phyloP scores from a whole-genome alignment of 805 yeast species.

The Ogataea siamensis region DNA sequence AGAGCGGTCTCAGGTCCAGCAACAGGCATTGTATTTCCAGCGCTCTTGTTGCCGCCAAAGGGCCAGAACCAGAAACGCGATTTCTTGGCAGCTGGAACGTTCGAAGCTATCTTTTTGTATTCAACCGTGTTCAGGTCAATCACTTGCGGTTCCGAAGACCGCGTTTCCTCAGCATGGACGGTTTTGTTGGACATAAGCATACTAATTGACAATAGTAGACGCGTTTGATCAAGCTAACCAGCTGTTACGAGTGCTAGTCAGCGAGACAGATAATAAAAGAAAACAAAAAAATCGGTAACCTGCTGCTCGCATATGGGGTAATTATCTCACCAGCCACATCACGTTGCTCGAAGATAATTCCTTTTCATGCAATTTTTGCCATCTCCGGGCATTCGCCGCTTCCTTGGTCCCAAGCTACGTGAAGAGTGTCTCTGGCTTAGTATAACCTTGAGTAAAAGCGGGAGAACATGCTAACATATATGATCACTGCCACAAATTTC shows the following conservation, averaged over 20 bases:
- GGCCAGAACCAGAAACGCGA: conserved; percentile 25
- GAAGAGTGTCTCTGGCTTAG: no score
- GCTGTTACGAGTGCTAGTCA: conserved; percentile 10
- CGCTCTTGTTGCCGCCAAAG: conserved; percentile 9
- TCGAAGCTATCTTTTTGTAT: background rate
- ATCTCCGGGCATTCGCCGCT: no score
- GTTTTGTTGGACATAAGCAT: conserved; percentile 7
- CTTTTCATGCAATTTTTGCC: no score
- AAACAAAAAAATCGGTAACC: conserved; percentile 6
- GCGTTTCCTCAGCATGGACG: conserved; percentile 1
- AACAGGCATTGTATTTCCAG: background rate
- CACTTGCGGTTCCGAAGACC: conserved; percentile 15
- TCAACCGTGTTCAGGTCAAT: conserved; percentile 28
- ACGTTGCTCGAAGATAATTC: no score
- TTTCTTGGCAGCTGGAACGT: conserved; percentile 8
- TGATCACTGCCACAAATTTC: conserved; percentile 10
- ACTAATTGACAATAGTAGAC: background rate
- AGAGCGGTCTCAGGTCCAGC: conserved; percentile 1
- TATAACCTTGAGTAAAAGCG: no score
- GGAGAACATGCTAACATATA: no score
- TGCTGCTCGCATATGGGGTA: conserved; percentile 7
- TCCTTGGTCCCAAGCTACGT: no score
- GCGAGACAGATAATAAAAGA: conserved; percentile 7
- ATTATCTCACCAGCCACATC: conserved; percentile 11
- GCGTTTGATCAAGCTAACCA: conserved; percentile 10